Percentiles rank a stretch among this genome's conserved stretches.
Conservation (phyloP, 208 protist species). For the Vickermania ingenoplastis region DNA sequence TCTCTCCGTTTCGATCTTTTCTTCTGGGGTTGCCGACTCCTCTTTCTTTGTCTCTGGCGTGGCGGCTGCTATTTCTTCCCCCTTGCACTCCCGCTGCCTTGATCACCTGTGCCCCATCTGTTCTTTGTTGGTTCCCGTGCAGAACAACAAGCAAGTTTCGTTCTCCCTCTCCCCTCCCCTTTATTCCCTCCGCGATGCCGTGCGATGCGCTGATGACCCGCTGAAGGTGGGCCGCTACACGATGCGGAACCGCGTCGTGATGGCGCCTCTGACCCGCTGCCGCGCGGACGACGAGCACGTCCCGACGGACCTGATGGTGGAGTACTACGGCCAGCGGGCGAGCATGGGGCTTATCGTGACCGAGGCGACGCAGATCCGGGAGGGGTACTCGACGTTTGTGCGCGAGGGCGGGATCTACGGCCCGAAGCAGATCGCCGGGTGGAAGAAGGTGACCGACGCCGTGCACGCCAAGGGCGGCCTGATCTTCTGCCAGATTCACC, state of each 20-base stretch:
- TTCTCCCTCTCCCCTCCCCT: not conserved
- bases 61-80: too few relatives aligned
- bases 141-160: too few relatives aligned
- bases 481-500: conserved; percentile 56
- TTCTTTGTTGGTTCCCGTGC: too few relatives aligned
- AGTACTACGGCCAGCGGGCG: conserved; percentile 65
- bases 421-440: conserved; percentile 43
- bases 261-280: conserved; percentile 61
- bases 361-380: conserved; percentile 49
- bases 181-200: not conserved
- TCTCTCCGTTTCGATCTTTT: too few relatives aligned
- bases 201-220: conserved; percentile 23
- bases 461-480: conserved; percentile 59
- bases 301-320: conserved; percentile 27
- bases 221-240: conserved; percentile 21
- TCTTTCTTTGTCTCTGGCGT: too few relatives aligned
- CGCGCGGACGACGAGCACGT: conserved; percentile 33
- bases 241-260: conserved; percentile 46
- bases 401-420: conserved; percentile 53
- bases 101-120: too few relatives aligned
- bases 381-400: conserved; percentile 29
- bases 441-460: conserved; percentile 56
- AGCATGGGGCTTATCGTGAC: conserved; percentile 54
- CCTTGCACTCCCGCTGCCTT: too few relatives aligned
- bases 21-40: too few relatives aligned